Base-by-base conservation (phyloP, 2,329 filamentous ascomycete species). In the Sphaceloma murrayae region DNA sequence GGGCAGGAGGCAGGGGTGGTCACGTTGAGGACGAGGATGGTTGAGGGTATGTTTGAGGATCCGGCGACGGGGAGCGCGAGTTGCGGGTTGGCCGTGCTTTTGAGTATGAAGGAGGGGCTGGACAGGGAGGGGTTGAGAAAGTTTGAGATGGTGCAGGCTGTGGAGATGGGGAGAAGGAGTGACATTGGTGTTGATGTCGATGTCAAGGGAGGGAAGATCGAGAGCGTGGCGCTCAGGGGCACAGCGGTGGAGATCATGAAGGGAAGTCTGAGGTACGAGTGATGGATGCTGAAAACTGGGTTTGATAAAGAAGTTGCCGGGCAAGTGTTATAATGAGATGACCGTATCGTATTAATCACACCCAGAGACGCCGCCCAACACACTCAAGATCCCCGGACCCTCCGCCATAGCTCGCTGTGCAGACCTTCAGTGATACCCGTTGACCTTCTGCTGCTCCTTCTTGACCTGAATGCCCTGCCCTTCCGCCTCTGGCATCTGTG, bases 1-100 rank as follows among this genome's bases (percentile, higher is more conserved):
- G 53, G 48, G 14, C 50, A 51, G 6, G 49, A 57, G 10, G 58
- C 58, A n/a, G 53, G 18, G 19, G 34, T 52, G 4, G 29, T 34
- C 4, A 51, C 52, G 22, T 53, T 83, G 16, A 67, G 75, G 42
- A 72, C 78, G 7, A 68, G 81, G 38, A 79, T 85, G 77, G 67
- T 83, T 29, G 62, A 65, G 48, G 64, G 63, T 1, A 51, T 54
- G 4, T 53, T 66, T 5, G 70, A 75, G 52, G 69, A 73, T 54
- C 63, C 70, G 5, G 70, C 68, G 1, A 73, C 69, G 4, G 70
- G 70, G 3, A 68, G 65, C 47, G 69, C 67, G n/a, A 67, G 68
- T 34, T 68, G 67, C 49, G 67, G 62, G 22, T 52, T 73, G 44
- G 61, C 61, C 5, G 63, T 61, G 22, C 67, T 68, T 49, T 54